Evolutionary conservation across 2,329 filamentous ascomycete species (phyloP), one percentile per base, ranked within the genome.

Genomic region (Neocatenulostroma microsporum): DNA sequence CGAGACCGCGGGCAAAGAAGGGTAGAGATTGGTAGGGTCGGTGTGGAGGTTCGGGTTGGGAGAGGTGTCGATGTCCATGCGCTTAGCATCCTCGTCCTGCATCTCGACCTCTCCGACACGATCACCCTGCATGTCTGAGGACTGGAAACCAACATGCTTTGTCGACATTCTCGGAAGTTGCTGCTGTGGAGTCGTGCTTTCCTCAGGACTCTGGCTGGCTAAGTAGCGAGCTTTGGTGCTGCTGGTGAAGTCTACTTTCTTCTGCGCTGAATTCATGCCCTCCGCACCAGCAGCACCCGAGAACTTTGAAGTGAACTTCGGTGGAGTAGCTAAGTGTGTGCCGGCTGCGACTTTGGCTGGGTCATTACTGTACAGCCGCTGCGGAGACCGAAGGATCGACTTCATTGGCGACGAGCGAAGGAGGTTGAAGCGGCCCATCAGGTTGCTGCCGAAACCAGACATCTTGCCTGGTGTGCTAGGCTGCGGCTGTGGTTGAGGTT

Each of bases 161-260:
- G n/a, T n/a, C n/a, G n/a, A n/a, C n/a, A n/a, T n/a, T n/a, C n/a
- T n/a, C n/a, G n/a, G n/a, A n/a, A 14, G 17, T 14, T 25, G 5
- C 19, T 34, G 19, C 11, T 12, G 18, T 21, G 12, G 34, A 12
- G 15, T 15, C n/a, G 34, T 15, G 26, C 17, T 33, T 3, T 35
- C 45, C 11, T 41, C 30, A n/a, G 46, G 42, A 20, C 38, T 39
- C 13, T 45, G 30, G 12, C 28, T 34, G 20, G 57, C 58, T 13
- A 60, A 54, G 13, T 57, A 48, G 8, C 52, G 52, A 40, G 41
- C 58, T 50, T 56, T 64, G 46, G 46, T 84, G 73, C 23, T 60
- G 2, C 80, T 80, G 0, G 82, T 86, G 53, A 94, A 94, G 34
- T 83, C 79, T 23, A 94, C 84, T 38, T 76, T 80, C 65, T 93